Percentiles rank a stretch among this genome's conserved stretches.
Evolutionary conservation across 202 grass and related monocot species (phyloP).

Genomic region (Carex arenaria): DNA sequence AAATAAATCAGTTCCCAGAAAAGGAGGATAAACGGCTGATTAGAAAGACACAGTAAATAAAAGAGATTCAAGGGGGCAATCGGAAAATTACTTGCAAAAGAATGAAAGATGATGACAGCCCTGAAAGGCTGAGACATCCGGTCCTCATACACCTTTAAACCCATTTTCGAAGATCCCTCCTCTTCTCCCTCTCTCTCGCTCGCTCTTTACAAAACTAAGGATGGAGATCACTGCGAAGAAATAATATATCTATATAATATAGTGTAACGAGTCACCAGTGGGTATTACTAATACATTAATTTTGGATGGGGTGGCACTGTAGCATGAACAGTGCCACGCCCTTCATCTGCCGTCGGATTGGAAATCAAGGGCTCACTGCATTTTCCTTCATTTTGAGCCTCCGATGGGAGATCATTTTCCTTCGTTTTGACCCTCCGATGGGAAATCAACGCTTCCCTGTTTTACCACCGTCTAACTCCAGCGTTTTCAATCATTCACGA

Average conservation of each 20-base stretch:
- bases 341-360: too few relatives aligned
- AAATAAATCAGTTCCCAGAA: background rate
- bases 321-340: too few relatives aligned
- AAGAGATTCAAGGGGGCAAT: background rate
- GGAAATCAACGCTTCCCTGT: too few relatives aligned
- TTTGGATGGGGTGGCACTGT: too few relatives aligned
- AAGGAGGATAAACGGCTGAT: background rate
- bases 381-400: too few relatives aligned
- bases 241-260: background rate
- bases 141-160: constrained; percentile 63
- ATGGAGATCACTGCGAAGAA: background rate
- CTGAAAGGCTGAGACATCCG: constrained; percentile 74
- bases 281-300: too few relatives aligned
- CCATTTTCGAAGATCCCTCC: constrained; percentile 21
- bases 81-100: constrained; percentile 56
- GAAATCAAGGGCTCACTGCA: too few relatives aligned
- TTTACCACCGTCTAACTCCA: too few relatives aligned
- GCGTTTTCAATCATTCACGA: too few relatives aligned
- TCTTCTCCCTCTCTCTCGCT: background rate
- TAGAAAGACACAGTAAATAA: background rate
- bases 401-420: too few relatives aligned
- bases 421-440: too few relatives aligned
- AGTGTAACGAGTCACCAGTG: background rate
- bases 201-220: background rate
- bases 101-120: constrained; percentile 74